Percentiles rank a stretch among this genome's conserved stretches.
These are phyloP conservation scores for Nitzschia sp. DNA, from an alignment of 108 stramenopile genomes.

Conservation along the genomic window DNA sequence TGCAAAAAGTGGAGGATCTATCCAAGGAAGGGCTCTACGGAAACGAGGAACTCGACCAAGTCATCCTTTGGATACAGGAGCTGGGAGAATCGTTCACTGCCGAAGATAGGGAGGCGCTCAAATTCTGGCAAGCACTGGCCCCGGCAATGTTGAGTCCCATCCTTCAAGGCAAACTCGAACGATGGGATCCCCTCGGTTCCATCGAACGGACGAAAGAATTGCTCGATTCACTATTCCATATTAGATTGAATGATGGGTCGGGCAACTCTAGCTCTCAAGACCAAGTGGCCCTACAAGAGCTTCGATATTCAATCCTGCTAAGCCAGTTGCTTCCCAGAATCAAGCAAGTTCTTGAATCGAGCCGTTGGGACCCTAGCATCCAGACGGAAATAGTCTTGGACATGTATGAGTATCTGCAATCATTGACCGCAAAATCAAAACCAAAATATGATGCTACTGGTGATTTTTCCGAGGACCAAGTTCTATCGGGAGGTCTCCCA, in stretches of 20 bases:
- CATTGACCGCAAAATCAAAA: neutral
- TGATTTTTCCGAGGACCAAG: conserved; percentile 8
- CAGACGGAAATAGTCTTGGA: conserved; percentile 47
- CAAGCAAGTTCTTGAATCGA: conserved; percentile 54
- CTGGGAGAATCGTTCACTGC: conserved; percentile 31
- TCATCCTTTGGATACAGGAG: conserved; percentile 3
- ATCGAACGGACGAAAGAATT: conserved; percentile 30
- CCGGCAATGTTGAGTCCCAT: conserved; percentile 69
- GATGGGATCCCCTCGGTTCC: conserved; percentile 51
- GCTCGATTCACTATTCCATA: conserved; percentile 31
- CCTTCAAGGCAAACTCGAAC: conserved; percentile 38
- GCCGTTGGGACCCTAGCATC: conserved; percentile 63
- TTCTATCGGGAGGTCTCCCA: conserved; percentile 13
- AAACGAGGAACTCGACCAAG: neutral
- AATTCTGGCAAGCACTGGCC: conserved; percentile 59
- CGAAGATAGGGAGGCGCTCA: conserved; percentile 57
- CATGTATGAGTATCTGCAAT: conserved; percentile 58
- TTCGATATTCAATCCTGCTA: conserved; percentile 48
- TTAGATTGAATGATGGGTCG: too few relatives aligned
- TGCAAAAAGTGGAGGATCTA: conserved; percentile 49
- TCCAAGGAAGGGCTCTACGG: neutral
- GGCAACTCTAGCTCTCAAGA: neutral
- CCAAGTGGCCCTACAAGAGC: conserved; percentile 1
- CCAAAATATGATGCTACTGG: neutral
- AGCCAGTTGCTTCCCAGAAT: conserved; percentile 60